Percentiles rank a stretch among this genome's conserved stretches.
Conservation (phyloP, 208 protist species). For the Trypanosoma theileri region DNA sequence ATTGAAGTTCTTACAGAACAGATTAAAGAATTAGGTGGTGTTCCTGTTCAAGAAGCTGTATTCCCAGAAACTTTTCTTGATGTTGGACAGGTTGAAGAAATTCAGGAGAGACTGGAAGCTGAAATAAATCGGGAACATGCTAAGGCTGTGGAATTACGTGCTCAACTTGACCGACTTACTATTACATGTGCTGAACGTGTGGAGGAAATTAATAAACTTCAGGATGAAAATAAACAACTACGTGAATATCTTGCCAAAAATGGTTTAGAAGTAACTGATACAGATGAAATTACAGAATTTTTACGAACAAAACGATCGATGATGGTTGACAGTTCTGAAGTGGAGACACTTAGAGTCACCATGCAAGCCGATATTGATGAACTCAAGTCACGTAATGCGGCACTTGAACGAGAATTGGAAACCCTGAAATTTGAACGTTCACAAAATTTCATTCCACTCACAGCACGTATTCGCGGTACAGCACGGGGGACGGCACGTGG, state of each 20-base stretch:
- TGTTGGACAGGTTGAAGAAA: constrained; percentile 84
- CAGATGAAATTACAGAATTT: constrained; percentile 43
- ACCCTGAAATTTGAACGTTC: constrained; percentile 27
- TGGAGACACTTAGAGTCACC: constrained; percentile 69
- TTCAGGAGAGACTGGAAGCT: constrained; percentile 48
- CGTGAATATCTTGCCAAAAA: constrained; percentile 33
- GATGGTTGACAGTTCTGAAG: constrained; percentile 59
- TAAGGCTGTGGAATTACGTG: constrained; percentile 69
- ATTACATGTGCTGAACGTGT: constrained; percentile 54
- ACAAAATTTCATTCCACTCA: constrained; percentile 30
- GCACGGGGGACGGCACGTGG: constrained; percentile 13
- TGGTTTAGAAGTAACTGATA: constrained; percentile 35
- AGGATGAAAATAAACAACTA: constrained; percentile 35
- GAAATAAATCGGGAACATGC: constrained; percentile 62
- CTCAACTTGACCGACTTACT: constrained; percentile 73
- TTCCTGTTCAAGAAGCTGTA: constrained; percentile 34
- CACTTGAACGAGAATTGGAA: constrained; percentile 48
- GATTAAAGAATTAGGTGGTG: constrained; percentile 52
- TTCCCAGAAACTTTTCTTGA: constrained; percentile 77
- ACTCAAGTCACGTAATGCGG: constrained; percentile 46
- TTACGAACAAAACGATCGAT: constrained; percentile 45
- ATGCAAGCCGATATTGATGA: constrained; percentile 84
- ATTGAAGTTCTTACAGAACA: constrained; percentile 69
- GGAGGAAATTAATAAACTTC: constrained; percentile 44
- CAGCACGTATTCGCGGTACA: constrained; percentile 25